Evolutionary conservation across 768 basidiomycete species (phyloP).

Genomic region (Hydnum rufescens): DNA sequence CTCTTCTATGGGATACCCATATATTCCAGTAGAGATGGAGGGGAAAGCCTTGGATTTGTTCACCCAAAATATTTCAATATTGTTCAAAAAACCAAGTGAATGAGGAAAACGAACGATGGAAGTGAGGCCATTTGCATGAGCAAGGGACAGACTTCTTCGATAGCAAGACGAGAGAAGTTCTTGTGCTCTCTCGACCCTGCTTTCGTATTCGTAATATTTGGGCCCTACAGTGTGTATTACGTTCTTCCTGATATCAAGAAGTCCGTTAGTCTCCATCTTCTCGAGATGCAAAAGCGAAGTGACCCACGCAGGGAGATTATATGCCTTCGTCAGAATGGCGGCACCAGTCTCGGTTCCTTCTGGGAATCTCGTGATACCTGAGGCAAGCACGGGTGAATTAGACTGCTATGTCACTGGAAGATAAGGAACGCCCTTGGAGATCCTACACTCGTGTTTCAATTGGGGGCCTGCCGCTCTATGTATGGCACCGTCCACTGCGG

Average conservation of each 20-base stretch:
- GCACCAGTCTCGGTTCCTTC: conserved; percentile 52
- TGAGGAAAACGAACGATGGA: too few relatives aligned
- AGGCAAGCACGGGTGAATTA: conserved; percentile 3
- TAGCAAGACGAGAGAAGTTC: conserved; percentile 52
- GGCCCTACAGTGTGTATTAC: conserved; percentile 76
- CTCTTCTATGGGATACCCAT: conserved; percentile 51
- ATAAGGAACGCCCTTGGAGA: background rate
- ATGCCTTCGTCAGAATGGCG: conserved; percentile 62
- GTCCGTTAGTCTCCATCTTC: background rate
- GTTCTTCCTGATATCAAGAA: conserved; percentile 28
- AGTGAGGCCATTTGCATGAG: conserved; percentile 35
- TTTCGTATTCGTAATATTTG: conserved; percentile 29
- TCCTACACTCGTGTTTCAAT: conserved; percentile 48
- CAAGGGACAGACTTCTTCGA: conserved; percentile 37
- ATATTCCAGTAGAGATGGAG: conserved; percentile 60
- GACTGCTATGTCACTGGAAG: too few relatives aligned
- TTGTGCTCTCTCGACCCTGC: conserved; percentile 23
- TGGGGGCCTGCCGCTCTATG: conserved; percentile 51
- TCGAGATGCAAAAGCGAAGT: background rate
- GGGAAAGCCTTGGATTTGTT: conserved; percentile 86
- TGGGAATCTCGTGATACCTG: too few relatives aligned
- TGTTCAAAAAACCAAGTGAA: too few relatives aligned
- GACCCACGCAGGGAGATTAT: conserved; percentile 55
- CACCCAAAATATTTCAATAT: too few relatives aligned
- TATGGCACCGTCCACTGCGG: conserved; percentile 73